A percentile compares a stretch with the other conserved stretches of the same genome.
These are phyloP conservation scores for Fusarium robinianum DNA, from an alignment of 2,329 filamentous ascomycete species.

Conservation along the genomic window DNA sequence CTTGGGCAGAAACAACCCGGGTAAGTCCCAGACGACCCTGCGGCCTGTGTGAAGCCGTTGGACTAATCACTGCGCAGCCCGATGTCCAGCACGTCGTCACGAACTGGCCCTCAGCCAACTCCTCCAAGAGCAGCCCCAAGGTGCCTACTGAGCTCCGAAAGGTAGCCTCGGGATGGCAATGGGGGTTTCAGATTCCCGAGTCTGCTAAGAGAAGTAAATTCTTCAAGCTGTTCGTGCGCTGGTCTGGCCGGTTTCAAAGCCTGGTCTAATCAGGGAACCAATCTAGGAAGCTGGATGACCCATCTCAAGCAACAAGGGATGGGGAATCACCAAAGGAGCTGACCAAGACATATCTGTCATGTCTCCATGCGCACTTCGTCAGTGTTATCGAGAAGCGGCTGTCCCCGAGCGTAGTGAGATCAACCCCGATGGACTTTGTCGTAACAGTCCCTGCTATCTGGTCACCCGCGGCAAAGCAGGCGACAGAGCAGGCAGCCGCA, in stretches of 20 bases:
- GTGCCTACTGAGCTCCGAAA: conserved; percentile 56
- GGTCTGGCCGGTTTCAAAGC: not conserved
- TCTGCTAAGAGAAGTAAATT: conserved; percentile 45
- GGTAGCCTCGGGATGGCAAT: conserved; percentile 48
- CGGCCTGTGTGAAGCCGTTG: conserved; percentile 1
- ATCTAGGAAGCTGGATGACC: conserved; percentile 44
- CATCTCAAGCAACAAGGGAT: conserved; percentile 36
- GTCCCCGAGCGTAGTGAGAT: conserved; percentile 47
- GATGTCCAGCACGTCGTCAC: conserved; percentile 50
- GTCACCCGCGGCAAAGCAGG: conserved; percentile 58
- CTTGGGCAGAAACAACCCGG: conserved; percentile 52
- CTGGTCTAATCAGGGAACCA: conserved; percentile 17
- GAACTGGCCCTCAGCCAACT: conserved; percentile 48
- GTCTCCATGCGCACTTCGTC: conserved; percentile 54
- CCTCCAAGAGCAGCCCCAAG: conserved; percentile 46
- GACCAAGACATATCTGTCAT: conserved; percentile 51
- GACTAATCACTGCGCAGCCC: conserved; percentile 39
- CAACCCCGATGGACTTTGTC: conserved; percentile 56
- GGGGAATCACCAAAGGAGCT: conserved; percentile 44
- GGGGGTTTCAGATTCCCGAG: conserved; percentile 55
- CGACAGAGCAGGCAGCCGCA: conserved; percentile 49
- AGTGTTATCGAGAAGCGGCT: conserved; percentile 49
- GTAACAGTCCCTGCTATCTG: conserved; percentile 64
- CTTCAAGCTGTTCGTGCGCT: conserved; percentile 54
- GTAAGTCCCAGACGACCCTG: conserved; percentile 36